Conservation (phyloP, 495 filamentous ascomycete genomes). For the Penicillium ochrochloron region DNA sequence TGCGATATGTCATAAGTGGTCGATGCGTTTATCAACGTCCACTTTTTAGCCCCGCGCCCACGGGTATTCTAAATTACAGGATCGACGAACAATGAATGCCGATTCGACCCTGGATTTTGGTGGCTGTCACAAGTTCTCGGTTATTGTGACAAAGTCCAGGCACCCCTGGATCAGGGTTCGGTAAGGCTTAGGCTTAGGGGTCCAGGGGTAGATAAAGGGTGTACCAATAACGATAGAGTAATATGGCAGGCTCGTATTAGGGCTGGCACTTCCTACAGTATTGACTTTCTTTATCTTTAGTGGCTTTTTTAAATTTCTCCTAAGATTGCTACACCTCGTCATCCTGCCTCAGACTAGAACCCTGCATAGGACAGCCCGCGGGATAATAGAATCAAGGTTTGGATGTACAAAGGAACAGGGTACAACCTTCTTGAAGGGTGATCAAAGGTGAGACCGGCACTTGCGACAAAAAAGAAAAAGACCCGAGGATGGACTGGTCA, state of each 20-base stretch:
- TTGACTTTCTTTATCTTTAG: neutral
- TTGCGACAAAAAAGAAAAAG: neutral
- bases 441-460: neutral
- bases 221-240: neutral
- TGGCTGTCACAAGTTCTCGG: constrained; percentile 6
- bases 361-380: constrained; percentile 8
- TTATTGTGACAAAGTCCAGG: neutral
- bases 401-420: constrained; percentile 1
- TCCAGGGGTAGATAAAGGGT: constrained; percentile 1
- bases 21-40: neutral
- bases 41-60: neutral
- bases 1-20: neutral
- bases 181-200: neutral
- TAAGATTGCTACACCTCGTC: neutral
- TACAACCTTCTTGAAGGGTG: neutral
- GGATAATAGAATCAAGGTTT: neutral
- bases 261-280: neutral
- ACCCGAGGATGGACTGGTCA: neutral
- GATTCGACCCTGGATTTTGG: neutral
- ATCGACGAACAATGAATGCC: neutral
- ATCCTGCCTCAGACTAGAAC: constrained; percentile 1
- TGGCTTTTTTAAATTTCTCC: neutral
- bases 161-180: neutral
- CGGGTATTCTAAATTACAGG: neutral
- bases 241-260: neutral